Conservation (phyloP, 1,284 basidiomycete genomes). For the Malassezia japonica region DNA sequence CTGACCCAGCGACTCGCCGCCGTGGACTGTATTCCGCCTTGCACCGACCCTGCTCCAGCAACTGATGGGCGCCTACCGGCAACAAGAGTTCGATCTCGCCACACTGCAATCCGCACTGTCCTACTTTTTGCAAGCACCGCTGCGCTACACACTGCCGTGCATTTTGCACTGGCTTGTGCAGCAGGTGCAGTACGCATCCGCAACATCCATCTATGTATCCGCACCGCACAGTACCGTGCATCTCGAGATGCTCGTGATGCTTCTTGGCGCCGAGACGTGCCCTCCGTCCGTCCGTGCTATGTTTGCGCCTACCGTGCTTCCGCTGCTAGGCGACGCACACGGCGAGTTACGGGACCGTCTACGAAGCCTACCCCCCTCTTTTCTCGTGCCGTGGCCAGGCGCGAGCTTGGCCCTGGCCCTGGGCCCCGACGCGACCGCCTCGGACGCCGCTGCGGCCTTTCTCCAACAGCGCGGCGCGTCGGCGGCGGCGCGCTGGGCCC, state of each 20-base stretch:
- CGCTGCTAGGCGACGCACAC: neutral
- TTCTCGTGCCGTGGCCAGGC: too few species aligned
- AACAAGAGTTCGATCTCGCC: neutral
- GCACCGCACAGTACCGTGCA: neutral
- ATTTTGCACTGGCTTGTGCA: conserved; percentile 4
- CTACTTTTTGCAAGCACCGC: conserved; percentile 9
- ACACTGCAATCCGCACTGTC: neutral
- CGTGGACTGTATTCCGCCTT: conserved; percentile 3
- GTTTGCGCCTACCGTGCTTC: neutral
- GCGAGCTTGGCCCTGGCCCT: neutral
- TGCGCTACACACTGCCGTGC: conserved; percentile 5
- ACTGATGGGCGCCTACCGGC: neutral
- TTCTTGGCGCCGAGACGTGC: neutral
- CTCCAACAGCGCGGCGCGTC: too few species aligned
- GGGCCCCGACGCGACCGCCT: neutral
- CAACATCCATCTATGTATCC: neutral
- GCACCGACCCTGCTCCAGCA: neutral
- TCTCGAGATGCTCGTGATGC: neutral
- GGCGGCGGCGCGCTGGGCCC: too few species aligned
- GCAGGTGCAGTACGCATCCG: neutral
- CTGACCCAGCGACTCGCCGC: conserved; percentile 1
- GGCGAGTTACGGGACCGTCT: too few species aligned
- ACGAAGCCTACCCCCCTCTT: neutral
- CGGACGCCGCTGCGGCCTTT: neutral
- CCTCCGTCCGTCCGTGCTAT: neutral